A percentile compares a stretch with the other conserved stretches of the same genome.
These are phyloP conservation scores for Sporisorium sorghi DNA, from an alignment of 1,284 basidiomycete species.

Conservation along the genomic window DNA sequence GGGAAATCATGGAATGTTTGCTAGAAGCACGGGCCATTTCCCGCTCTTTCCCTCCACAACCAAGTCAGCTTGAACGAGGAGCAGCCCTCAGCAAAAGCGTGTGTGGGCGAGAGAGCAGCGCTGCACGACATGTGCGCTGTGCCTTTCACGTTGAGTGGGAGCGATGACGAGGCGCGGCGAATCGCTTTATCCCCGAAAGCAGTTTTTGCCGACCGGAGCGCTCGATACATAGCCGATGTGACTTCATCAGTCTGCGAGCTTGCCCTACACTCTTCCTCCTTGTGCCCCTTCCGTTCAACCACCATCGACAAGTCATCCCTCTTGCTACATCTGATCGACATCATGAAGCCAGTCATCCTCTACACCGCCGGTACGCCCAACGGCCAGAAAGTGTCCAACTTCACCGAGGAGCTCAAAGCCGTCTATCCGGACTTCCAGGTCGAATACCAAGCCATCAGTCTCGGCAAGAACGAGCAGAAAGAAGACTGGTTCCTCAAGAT, in stretches of 20 bases:
- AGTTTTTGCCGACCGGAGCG: too few relatives aligned
- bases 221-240: not conserved
- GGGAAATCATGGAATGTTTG: not conserved
- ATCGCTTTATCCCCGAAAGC: not conserved
- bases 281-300: not conserved
- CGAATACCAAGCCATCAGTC: conserved; percentile 28
- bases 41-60: not conserved
- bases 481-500: conserved; percentile 57
- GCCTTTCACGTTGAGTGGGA: not conserved
- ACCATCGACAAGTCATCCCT: not conserved
- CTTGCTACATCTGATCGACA: not conserved
- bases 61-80: not conserved
- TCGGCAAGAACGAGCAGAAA: conserved; percentile 58
- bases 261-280: not conserved
- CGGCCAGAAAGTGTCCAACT: conserved; percentile 49
- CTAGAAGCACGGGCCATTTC: not conserved
- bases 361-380: conserved; percentile 56
- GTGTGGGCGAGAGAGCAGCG: not conserved
- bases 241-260: not conserved
- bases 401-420: conserved; percentile 57
- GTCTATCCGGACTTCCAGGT: conserved; percentile 47
- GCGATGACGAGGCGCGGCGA: not conserved
- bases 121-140: not conserved
- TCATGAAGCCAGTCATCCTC: conserved; percentile 53
- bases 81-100: not conserved